A percentile compares a stretch with the other conserved stretches of the same genome.
phyloP scores from a whole-genome alignment of 164 flowering plant genomes.

The Saururus chinensis region DNA sequence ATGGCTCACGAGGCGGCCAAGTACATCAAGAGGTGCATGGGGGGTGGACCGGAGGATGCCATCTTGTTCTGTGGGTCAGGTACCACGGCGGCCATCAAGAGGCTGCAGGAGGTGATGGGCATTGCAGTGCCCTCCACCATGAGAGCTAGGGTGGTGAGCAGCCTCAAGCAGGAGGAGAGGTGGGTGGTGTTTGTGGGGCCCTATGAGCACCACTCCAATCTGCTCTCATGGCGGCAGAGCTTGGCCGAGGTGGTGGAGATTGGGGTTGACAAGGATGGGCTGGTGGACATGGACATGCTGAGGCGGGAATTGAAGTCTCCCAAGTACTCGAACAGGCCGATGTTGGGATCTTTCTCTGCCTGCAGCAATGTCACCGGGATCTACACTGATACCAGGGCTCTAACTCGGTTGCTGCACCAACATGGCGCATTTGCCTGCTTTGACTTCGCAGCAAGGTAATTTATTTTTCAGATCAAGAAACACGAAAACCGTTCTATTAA shows the following conservation, averaged over 20 bases:
- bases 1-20: slow-evolving; percentile 15
- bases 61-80: slow-evolving; percentile 20
- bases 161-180: slow-evolving; percentile 11
- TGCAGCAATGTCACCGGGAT: slow-evolving; percentile 81
- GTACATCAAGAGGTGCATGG: slow-evolving; percentile 22
- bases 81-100: slow-evolving; percentile 19
- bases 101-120: slow-evolving; percentile 23
- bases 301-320: slow-evolving; percentile 19
- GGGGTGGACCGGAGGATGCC: slow-evolving; percentile 13
- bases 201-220: slow-evolving; percentile 34
- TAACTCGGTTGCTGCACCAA: slow-evolving; percentile 48
- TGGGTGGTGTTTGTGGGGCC: slow-evolving; percentile 33
- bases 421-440: slow-evolving; percentile 74
- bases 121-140: slow-evolving; percentile 17
- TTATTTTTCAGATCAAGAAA: too few species aligned
- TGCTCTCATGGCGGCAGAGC: slow-evolving; percentile 18
- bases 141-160: slow-evolving; percentile 4
- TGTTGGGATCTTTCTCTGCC: slow-evolving; percentile 72
- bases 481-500: too few species aligned
- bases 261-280: slow-evolving; percentile 29
- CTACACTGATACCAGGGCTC: slow-evolving; percentile 33
- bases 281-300: slow-evolving; percentile 43
- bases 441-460: slow-evolving; percentile 31
- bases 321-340: slow-evolving; percentile 36
- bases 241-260: slow-evolving; percentile 28